Conservation (phyloP, 345 rosid genomes). For the Tarenaya hassleriana region DNA sequence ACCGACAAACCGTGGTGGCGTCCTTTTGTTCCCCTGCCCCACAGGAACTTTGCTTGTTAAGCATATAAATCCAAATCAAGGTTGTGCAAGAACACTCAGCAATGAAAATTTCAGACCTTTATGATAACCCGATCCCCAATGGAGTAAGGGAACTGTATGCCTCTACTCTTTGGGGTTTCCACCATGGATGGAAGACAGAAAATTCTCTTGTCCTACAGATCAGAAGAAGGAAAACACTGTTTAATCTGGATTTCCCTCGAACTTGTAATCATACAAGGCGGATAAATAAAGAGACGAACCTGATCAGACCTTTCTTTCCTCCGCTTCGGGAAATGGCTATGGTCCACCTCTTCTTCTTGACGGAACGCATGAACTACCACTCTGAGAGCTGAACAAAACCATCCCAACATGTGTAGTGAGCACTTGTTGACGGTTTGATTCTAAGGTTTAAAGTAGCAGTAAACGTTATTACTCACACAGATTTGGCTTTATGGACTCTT, state of each 20-base stretch:
- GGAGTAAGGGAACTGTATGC: constrained; percentile 81
- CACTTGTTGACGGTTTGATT: not conserved
- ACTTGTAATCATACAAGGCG: not conserved
- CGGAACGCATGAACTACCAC: constrained; percentile 76
- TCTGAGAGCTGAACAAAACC: constrained; percentile 49
- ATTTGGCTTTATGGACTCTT: constrained; percentile 66
- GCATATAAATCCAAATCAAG: not conserved
- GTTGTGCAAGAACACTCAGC: constrained; percentile 5
- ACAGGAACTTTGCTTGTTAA: constrained; percentile 17
- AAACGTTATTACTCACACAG: constrained; percentile 48
- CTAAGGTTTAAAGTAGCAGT: constrained; percentile 3
- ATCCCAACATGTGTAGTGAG: constrained; percentile 11
- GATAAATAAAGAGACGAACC: constrained; percentile 32
- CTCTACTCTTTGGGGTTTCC: constrained; percentile 64
- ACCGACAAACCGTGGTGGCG: constrained; percentile 86
- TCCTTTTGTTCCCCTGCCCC: constrained; percentile 89
- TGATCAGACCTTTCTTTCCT: constrained; percentile 70
- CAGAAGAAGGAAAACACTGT: constrained; percentile 7
- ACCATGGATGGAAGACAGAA: constrained; percentile 36
- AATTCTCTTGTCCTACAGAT: constrained; percentile 50
- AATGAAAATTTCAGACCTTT: constrained; percentile 43
- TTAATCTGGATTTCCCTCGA: not conserved
- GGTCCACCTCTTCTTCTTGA: constrained; percentile 55
- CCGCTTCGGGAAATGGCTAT: constrained; percentile 52
- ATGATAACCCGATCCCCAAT: constrained; percentile 79